Conservation (phyloP, 2,329 filamentous ascomycete genomes). For the Rosellinia necatrix region DNA sequence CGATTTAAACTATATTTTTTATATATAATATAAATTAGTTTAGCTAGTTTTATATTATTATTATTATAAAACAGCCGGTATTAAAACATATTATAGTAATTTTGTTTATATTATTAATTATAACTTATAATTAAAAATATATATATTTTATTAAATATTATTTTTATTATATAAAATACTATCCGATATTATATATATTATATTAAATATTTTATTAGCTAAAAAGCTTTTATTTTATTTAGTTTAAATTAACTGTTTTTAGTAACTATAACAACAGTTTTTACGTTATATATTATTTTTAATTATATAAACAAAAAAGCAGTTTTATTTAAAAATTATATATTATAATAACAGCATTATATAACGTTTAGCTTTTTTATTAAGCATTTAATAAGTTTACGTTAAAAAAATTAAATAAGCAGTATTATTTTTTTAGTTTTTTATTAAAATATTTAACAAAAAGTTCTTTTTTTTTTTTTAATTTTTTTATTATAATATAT, state of each 20-base stretch:
- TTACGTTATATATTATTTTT: not conserved
- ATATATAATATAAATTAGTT: not conserved
- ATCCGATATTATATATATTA: not conserved
- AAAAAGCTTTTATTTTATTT: not conserved
- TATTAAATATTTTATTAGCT: not conserved
- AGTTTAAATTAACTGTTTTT: not conserved
- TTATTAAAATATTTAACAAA: not conserved
- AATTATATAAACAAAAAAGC: not conserved
- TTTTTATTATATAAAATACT: not conserved
- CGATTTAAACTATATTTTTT: not conserved
- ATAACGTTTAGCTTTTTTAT: too few species aligned
- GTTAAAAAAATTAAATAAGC: not conserved
- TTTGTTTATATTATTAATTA: not conserved
- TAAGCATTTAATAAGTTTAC: not conserved
- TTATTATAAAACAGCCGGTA: not conserved
- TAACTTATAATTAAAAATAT: not conserved
- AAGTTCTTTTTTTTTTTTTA: too few species aligned
- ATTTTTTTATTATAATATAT: not conserved
- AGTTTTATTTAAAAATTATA: not conserved
- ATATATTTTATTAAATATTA: not conserved
- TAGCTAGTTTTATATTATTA: not conserved
- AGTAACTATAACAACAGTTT: not conserved
- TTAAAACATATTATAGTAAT: not conserved
- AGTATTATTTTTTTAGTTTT: not conserved
- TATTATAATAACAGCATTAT: not conserved